Conservation (phyloP, 2,329 filamentous ascomycete species). For the Lomentospora prolificans region DNA sequence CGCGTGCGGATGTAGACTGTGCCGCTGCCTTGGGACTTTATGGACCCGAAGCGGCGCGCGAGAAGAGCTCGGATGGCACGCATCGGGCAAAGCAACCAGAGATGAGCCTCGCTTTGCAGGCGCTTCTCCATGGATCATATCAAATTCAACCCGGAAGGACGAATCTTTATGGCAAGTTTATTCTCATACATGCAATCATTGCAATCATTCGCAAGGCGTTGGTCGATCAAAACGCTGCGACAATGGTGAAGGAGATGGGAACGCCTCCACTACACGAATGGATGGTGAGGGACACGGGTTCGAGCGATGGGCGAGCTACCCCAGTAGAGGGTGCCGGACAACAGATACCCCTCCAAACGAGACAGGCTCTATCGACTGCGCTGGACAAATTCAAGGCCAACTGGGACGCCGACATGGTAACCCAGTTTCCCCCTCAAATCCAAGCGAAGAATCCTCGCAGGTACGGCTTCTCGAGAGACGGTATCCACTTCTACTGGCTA, state of each 20-base stretch:
- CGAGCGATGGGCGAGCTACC: conserved; percentile 33
- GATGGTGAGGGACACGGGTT: conserved; percentile 33
- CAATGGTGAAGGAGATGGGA: conserved; percentile 28
- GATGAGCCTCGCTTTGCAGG: conserved; percentile 50
- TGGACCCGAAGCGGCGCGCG: conserved; percentile 44
- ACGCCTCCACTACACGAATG: conserved; percentile 53
- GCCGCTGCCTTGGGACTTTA: conserved; percentile 55
- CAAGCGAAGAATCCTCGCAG: conserved; percentile 43
- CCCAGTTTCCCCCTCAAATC: conserved; percentile 50
- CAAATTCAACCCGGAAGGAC: conserved; percentile 56
- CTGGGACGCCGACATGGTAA: conserved; percentile 61
- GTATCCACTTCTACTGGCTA: conserved; percentile 64
- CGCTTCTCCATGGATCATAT: conserved; percentile 48
- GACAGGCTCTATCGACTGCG: conserved; percentile 42
- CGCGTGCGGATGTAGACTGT: conserved; percentile 47
- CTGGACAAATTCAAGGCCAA: conserved; percentile 63
- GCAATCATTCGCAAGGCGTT: conserved; percentile 44
- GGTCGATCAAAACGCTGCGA: conserved; percentile 26
- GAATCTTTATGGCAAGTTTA: conserved; percentile 65
- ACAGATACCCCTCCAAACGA: conserved; percentile 32
- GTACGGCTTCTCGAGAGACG: conserved; percentile 62
- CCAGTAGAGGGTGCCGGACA: conserved; percentile 28
- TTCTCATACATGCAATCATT: conserved; percentile 60
- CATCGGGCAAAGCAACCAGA: conserved; percentile 54
- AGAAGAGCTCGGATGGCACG: conserved; percentile 51